Evolutionary conservation across 192 early-diverging fungal species (phyloP).

Genomic region (Coemansia sp.): DNA sequence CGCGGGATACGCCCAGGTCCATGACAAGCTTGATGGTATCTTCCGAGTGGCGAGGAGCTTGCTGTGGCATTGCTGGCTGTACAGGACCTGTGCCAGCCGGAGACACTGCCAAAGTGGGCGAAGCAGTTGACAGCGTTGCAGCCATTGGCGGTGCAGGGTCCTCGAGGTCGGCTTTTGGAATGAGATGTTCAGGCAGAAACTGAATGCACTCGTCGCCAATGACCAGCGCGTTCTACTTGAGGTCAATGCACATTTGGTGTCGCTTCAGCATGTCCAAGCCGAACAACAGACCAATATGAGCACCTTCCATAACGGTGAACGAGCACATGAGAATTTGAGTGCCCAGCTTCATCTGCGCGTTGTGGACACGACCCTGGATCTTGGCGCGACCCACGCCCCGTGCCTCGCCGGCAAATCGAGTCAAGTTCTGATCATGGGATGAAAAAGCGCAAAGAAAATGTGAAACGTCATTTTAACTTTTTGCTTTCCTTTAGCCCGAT

Average conservation of each 20-base stretch:
- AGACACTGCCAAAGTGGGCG: constrained; percentile 10
- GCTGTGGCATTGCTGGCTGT: constrained; percentile 24
- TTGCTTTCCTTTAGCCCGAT: constrained; percentile 4
- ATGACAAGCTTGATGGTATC: constrained; percentile 67
- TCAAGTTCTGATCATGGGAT: not conserved
- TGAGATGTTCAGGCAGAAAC: constrained; percentile 89
- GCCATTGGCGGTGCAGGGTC: constrained; percentile 20
- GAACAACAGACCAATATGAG: constrained; percentile 86
- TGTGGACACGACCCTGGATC: constrained; percentile 93
- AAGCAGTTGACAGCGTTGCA: constrained; percentile 10
- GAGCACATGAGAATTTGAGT: constrained; percentile 79
- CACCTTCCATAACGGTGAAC: constrained; percentile 93
- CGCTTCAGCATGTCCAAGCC: constrained; percentile 95
- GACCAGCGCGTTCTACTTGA: constrained; percentile 75
- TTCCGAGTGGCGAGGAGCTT: constrained; percentile 48
- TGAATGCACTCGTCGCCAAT: constrained; percentile 79
- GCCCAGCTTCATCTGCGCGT: constrained; percentile 80
- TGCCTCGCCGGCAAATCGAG: constrained; percentile 84
- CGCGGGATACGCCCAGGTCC: constrained; percentile 74
- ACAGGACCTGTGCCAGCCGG: not conserved
- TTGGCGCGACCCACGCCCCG: constrained; percentile 95
- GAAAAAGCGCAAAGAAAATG: not conserved
- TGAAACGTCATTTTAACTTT: not conserved
- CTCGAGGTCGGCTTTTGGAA: constrained; percentile 64
- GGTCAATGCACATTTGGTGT: constrained; percentile 89